Conservation (phyloP, 306 rosid genomes). For the Pyrus communis region DNA sequence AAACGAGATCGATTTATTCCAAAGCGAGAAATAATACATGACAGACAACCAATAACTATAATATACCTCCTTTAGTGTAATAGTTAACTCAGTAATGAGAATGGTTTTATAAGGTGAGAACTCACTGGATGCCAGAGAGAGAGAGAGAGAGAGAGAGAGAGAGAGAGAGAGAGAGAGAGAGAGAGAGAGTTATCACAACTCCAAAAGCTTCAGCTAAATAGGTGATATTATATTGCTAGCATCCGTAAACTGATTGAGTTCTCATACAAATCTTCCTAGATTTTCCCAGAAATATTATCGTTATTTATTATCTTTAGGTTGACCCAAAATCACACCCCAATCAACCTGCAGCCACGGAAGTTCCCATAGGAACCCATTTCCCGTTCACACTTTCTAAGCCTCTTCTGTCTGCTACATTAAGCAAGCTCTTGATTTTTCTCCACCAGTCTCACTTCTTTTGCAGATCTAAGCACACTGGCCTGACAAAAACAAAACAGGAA, state of each 20-base stretch:
- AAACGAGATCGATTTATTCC: neutral
- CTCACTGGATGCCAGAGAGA: neutral
- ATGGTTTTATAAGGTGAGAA: neutral
- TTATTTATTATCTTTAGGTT: neutral
- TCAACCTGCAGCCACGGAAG: neutral
- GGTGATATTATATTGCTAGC: neutral
- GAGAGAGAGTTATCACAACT: neutral
- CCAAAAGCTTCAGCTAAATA: neutral
- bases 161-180: neutral
- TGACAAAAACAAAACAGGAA: slow-evolving; percentile 13
- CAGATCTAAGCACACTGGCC: slow-evolving; percentile 85
- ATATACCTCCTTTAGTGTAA: too few species aligned
- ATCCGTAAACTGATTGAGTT: neutral
- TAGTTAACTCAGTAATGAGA: neutral
- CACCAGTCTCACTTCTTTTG: slow-evolving; percentile 80
- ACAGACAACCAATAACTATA: too few species aligned
- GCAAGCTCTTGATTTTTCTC: slow-evolving; percentile 64
- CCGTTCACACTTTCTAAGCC: neutral
- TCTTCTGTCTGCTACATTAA: neutral
- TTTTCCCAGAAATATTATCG: neutral
- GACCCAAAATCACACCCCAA: neutral
- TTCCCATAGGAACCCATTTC: neutral
- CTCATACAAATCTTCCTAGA: slow-evolving; percentile 10
- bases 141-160: too few species aligned
- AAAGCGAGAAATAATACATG: neutral